Evolutionary conservation across 148 eudicot genomes (phyloP), one percentile per base, ranked within the genome.

Genomic region (Camellia granthamiana): DNA sequence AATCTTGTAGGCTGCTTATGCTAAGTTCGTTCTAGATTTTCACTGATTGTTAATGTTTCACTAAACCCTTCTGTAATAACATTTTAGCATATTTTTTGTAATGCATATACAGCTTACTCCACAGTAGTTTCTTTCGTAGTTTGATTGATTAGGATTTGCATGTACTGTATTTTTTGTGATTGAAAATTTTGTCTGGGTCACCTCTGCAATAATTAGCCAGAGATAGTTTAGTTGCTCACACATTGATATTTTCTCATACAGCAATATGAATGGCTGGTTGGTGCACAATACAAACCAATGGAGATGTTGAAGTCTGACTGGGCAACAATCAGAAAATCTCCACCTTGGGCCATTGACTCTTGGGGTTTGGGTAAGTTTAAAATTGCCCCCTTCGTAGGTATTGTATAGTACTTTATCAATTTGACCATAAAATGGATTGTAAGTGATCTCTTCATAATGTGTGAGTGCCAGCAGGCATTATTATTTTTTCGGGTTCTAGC

Each of bases 231-330:
- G 56, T 56, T 73, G 23, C 64, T 56, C 77, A 55, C 10, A 41
- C 76, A 41, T 46, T 72, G 19, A 4, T 75, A 54, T 46, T 72
- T 84, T 43, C 64, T 58, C 78, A 47, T 77, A 78, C 93, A 95
- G 98, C 98, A 93, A 90, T 90, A 90, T 87, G 97, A 92, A 79
- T 95, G 97, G 97, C 97, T 95, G 81, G 89, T 95, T 85, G 94
- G 93, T 79, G 68, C 94, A 47, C 98, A 93, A 82, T 93, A 95
- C 92, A 95, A 95, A 85, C 94, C 97, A 71, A 92, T 84, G 92
- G 98, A 95, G 90, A 73, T 92, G 87, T 88, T 78, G 41, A 95
- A 93, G 82, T 88, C 97, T 76, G 99, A 95, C 81, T 93, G 98
- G 99, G 85, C 88, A 81, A 84, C 88, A 72, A 84, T 95, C 56